Percentiles rank a stretch among this genome's conserved stretches.
Conservation (phyloP, 352 stramenopile genomes). For the Phytophthora lateralis region DNA sequence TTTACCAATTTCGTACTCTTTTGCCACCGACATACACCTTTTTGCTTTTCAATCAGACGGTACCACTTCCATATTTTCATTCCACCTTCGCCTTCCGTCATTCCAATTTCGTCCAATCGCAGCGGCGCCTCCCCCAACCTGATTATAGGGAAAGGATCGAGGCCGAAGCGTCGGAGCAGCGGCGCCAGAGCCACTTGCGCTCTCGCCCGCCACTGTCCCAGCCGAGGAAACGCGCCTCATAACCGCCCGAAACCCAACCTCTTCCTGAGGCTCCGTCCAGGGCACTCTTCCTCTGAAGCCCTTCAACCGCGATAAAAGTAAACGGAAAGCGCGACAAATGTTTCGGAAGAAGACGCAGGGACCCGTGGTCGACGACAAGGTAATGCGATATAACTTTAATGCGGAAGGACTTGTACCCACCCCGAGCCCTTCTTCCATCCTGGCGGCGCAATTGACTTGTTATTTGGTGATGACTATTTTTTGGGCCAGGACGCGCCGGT, state of each 20-base stretch:
- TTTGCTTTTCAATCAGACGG: background rate
- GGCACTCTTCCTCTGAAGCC: background rate
- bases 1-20: too few relatives aligned
- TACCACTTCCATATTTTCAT: background rate
- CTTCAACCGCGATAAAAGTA: background rate
- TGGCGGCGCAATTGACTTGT: background rate
- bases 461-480: background rate
- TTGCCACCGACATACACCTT: too few relatives aligned
- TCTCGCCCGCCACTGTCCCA: constrained; percentile 18
- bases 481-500: constrained; percentile 43
- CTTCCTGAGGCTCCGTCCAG: background rate
- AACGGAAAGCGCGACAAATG: constrained; percentile 24
- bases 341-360: constrained; percentile 47
- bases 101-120: background rate
- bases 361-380: constrained; percentile 35
- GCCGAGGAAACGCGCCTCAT: constrained; percentile 10
- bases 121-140: background rate
- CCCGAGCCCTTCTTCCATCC: background rate
- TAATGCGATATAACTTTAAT: constrained; percentile 1
- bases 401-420: background rate
- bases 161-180: constrained; percentile 37
- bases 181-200: constrained; percentile 21
- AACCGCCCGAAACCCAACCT: constrained; percentile 10
- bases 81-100: too few relatives aligned
- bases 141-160: constrained; percentile 19